phyloP scores from a whole-genome alignment of 148 eudicot species.

The Pouteria glomerata region DNA sequence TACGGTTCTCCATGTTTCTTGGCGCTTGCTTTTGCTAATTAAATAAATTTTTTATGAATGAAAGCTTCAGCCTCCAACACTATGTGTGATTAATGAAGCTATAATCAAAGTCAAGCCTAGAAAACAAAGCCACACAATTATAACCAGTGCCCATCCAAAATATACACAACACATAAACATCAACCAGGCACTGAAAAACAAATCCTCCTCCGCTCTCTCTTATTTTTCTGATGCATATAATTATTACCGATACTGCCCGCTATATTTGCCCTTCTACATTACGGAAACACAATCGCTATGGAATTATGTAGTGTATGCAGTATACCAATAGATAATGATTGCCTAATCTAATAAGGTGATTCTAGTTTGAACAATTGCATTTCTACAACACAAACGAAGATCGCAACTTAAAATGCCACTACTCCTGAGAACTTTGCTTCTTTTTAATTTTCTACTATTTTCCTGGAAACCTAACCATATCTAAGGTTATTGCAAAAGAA shows the following conservation, averaged over 20 bases:
- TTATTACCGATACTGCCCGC: background rate
- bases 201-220: background rate
- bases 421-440: background rate
- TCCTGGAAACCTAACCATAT: background rate
- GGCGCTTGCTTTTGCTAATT: background rate
- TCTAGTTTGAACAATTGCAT: background rate
- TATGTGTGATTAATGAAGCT: background rate
- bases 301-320: background rate
- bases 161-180: background rate
- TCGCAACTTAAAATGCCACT: background rate
- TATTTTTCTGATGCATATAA: background rate
- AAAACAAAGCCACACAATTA: background rate
- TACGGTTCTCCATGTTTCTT: background rate
- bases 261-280: background rate
- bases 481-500: background rate
- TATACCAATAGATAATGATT: background rate
- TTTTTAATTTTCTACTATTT: background rate
- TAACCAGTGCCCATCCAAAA: background rate
- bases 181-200: background rate
- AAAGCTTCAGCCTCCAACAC: background rate
- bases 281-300: slow-evolving; percentile 2
- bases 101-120: background rate
- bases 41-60: background rate
- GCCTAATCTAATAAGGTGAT: background rate
- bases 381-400: background rate